phyloP scores from a whole-genome alignment of 352 stramenopile genomes.

The Globisporangium alternatum region DNA sequence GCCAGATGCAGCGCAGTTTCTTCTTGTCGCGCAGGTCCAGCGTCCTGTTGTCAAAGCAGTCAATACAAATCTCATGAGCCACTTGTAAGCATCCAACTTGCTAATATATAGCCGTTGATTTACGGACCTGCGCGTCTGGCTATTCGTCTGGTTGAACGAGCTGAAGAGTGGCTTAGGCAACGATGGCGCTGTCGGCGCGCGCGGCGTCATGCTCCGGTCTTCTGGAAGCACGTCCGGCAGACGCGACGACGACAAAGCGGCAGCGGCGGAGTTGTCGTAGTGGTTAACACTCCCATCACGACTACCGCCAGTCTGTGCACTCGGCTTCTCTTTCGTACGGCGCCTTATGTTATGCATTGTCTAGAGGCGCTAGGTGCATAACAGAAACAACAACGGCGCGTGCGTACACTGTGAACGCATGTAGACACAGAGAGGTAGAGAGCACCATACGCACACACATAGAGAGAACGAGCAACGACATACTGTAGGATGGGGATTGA shows the following conservation, averaged over 20 bases:
- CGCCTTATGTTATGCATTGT: constrained; percentile 2
- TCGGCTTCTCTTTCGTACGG: constrained; percentile 7
- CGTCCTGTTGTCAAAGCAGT: constrained; percentile 16
- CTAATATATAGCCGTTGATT: neutral
- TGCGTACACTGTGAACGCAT: neutral
- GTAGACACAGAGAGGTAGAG: too few relatives aligned
- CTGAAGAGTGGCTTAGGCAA: constrained; percentile 12
- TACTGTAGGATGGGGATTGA: too few relatives aligned
- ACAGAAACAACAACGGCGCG: neutral
- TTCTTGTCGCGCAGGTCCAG: constrained; percentile 63
- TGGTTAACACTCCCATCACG: too few relatives aligned
- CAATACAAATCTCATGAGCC: neutral
- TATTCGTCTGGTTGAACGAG: constrained; percentile 7
- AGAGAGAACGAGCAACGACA: neutral
- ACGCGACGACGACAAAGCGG: neutral
- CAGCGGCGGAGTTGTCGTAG: neutral
- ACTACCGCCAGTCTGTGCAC: neutral
- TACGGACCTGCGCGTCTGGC: constrained; percentile 5
- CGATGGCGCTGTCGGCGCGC: neutral
- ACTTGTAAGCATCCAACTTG: neutral
- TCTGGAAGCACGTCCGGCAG: constrained; percentile 9
- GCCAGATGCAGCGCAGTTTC: constrained; percentile 66
- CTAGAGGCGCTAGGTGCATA: neutral
- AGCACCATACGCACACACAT: neutral
- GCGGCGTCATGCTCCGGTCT: constrained; percentile 5